Percentiles rank a stretch among this genome's conserved stretches.
Conservation (phyloP, 2,329 filamentous ascomycete species). For the Laburnicola sp. region DNA sequence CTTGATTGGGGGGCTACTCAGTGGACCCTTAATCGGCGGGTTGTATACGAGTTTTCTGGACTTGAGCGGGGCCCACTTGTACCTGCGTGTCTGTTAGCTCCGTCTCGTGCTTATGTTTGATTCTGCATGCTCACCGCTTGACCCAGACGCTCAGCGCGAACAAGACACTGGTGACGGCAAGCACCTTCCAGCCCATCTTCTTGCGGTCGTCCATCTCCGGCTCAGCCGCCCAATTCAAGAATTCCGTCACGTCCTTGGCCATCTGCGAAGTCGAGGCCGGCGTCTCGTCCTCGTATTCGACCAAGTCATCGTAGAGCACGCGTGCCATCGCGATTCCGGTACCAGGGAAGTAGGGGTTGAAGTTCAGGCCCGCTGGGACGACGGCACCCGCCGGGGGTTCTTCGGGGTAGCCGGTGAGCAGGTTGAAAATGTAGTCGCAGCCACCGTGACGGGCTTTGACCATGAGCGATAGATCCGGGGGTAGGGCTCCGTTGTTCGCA, state of each 20-base stretch:
- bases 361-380: slow-evolving; percentile 90
- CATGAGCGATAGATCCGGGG: slow-evolving; percentile 96
- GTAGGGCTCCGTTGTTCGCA: slow-evolving; percentile 96
- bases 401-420: slow-evolving; percentile 96
- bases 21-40: slow-evolving; percentile 59
- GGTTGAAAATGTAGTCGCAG: slow-evolving; percentile 96
- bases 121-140: slow-evolving; percentile 66
- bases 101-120: not conserved
- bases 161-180: slow-evolving; percentile 76
- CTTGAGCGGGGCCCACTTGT: slow-evolving; percentile 98
- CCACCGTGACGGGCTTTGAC: slow-evolving; percentile 97
- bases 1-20: slow-evolving; percentile 1
- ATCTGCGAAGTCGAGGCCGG: slow-evolving; percentile 96
- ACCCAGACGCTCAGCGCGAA: slow-evolving; percentile 93
- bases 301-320: slow-evolving; percentile 94
- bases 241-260: slow-evolving; percentile 99
- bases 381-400: slow-evolving; percentile 87
- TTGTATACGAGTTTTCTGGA: slow-evolving; percentile 90
- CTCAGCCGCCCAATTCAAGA: slow-evolving; percentile 98
- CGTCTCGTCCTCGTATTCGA: slow-evolving; percentile 97
- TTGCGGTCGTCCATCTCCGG: slow-evolving; percentile 99
- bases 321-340: slow-evolving; percentile 99
- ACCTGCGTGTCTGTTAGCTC: slow-evolving; percentile 53
- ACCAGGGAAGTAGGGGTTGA: slow-evolving; percentile 99
- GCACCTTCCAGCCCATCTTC: slow-evolving; percentile 98